Evolutionary conservation across 169 alveolate genomes (phyloP).

Genomic region (Plasmodium knowlesi): DNA sequence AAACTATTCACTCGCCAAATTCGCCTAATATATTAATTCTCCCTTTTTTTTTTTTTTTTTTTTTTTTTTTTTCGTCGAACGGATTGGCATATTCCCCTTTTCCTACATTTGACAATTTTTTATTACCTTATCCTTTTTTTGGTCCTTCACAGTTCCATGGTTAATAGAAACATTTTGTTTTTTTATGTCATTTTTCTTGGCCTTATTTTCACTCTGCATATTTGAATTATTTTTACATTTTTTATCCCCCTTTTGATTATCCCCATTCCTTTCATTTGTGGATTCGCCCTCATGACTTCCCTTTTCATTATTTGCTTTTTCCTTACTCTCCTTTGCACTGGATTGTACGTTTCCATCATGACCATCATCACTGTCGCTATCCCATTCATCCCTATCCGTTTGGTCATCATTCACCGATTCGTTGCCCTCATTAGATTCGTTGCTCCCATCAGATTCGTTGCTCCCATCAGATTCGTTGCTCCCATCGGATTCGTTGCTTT

Average conservation of each 20-base stretch:
- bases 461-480: neutral
- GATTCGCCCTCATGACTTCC: neutral
- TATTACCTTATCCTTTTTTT: slow-evolving; percentile 31
- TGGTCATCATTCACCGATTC: neutral
- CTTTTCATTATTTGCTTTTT: neutral
- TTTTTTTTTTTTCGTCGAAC: neutral
- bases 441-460: neutral
- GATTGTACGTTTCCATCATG: neutral
- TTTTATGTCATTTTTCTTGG: neutral
- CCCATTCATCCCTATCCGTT: neutral
- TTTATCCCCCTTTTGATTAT: neutral
- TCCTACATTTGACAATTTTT: neutral
- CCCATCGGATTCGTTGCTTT: neutral
- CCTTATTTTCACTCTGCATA: slow-evolving; percentile 2
- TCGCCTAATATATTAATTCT: too few species aligned
- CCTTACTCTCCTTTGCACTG: neutral
- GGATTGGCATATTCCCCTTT: neutral
- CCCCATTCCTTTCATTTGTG: neutral
- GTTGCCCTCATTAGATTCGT: neutral
- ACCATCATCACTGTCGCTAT: neutral
- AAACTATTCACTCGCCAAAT: too few species aligned
- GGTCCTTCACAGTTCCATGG: neutral
- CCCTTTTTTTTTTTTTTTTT: neutral
- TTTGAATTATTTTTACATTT: slow-evolving; percentile 7
- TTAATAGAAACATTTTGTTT: neutral